Conservation (phyloP, 1,284 basidiomycete genomes). For the Boletus semigastroideus region DNA sequence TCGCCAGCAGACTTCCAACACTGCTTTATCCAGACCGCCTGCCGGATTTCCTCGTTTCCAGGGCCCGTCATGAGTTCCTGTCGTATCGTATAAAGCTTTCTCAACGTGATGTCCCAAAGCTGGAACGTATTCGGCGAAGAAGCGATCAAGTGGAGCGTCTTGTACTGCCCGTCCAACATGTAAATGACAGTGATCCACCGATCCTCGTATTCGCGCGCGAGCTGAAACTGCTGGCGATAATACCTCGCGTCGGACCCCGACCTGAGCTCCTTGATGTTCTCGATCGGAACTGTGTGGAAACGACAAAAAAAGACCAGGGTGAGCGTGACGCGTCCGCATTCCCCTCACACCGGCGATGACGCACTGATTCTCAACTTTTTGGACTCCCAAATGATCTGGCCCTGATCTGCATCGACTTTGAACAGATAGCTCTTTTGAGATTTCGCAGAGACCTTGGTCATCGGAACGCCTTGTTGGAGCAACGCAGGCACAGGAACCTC, state of each 20-base stretch:
- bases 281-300: constrained; percentile 76
- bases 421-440: constrained; percentile 78
- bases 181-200: constrained; percentile 82
- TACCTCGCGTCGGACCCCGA: constrained; percentile 74
- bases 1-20: constrained; percentile 78
- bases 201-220: constrained; percentile 57
- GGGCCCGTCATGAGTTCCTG: constrained; percentile 68
- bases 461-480: constrained; percentile 62
- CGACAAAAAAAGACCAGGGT: not conserved
- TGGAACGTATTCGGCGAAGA: constrained; percentile 67
- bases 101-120: constrained; percentile 66
- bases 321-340: not conserved
- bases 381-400: constrained; percentile 84
- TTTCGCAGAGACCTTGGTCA: constrained; percentile 89
- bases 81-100: constrained; percentile 58
- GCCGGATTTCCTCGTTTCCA: constrained; percentile 62
- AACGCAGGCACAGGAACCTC: constrained; percentile 50
- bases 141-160: constrained; percentile 89
- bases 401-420: constrained; percentile 75
- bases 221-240: constrained; percentile 76
- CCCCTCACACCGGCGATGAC: too few species aligned
- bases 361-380: constrained; percentile 73
- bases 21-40: constrained; percentile 79
- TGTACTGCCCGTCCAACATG: constrained; percentile 78
- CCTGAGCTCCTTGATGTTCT: constrained; percentile 90